Conservation (phyloP, 2,329 filamentous ascomycete genomes). For the Amylocarpus encephaloides region DNA sequence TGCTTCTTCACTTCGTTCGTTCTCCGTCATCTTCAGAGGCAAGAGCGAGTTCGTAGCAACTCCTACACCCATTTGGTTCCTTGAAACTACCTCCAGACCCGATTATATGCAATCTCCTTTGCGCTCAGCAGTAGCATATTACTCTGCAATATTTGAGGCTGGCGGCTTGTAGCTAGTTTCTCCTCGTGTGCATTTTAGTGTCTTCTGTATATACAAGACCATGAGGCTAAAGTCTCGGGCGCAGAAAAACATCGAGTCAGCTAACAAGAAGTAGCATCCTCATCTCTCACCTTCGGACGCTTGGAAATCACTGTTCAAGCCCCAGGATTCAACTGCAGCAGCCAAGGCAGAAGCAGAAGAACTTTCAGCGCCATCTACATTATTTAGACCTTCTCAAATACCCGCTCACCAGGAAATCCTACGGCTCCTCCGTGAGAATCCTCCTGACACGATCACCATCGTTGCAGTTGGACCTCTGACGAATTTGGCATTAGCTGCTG, state of each 20-base stretch:
- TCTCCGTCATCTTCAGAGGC: neutral
- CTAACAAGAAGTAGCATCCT: conserved; percentile 48
- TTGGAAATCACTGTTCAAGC: conserved; percentile 64
- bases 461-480: conserved; percentile 86
- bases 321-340: conserved; percentile 41
- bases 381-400: conserved; percentile 70
- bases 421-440: conserved; percentile 75
- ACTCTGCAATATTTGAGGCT: too few relatives aligned
- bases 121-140: too few relatives aligned
- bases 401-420: conserved; percentile 83
- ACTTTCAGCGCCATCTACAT: conserved; percentile 33
- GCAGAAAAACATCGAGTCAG: conserved; percentile 14
- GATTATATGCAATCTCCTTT: too few relatives aligned
- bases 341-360: conserved; percentile 30
- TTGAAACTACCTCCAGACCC: too few relatives aligned
- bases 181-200: too few relatives aligned
- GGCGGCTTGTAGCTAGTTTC: too few relatives aligned
- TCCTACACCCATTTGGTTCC: too few relatives aligned
- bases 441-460: conserved; percentile 79
- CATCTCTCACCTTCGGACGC: conserved; percentile 68
- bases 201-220: too few relatives aligned
- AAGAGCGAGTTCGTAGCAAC: too few relatives aligned
- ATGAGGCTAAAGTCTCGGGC: too few relatives aligned
- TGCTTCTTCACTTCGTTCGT: neutral
- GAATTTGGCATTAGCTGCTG: conserved; percentile 85